These are phyloP conservation scores for Kodamaea nitidulidarum DNA, from an alignment of 805 yeast genomes.

Conservation along the genomic window DNA sequence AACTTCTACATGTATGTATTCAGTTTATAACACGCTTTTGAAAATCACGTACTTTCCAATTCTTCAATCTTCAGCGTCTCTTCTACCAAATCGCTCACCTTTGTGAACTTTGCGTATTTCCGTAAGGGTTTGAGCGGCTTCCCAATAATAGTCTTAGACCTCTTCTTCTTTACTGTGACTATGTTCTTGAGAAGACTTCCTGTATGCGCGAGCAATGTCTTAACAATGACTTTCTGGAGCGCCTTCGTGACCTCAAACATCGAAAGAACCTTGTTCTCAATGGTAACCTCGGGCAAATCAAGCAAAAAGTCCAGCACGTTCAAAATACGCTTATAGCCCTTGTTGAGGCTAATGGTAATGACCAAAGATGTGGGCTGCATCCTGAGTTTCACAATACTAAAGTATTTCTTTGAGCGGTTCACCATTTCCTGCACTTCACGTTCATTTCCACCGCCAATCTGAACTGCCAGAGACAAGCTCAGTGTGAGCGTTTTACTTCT, in stretches of 20 bases:
- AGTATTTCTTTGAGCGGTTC: conserved; percentile 64
- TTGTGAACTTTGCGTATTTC: conserved; percentile 21
- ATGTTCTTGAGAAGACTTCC: conserved; percentile 37
- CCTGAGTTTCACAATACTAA: conserved; percentile 60
- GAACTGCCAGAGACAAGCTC: conserved; percentile 5
- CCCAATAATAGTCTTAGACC: conserved; percentile 12
- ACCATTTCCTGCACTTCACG: conserved; percentile 57
- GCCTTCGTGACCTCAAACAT: conserved; percentile 32
- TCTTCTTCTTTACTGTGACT: conserved; percentile 15
- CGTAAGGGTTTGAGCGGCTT: conserved; percentile 22
- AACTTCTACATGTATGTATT: too few relatives aligned
- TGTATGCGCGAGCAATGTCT: conserved; percentile 30
- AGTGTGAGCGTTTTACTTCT: not conserved
- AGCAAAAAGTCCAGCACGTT: conserved; percentile 36
- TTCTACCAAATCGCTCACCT: conserved; percentile 21
- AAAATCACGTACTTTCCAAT: too few relatives aligned
- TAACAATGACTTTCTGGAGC: conserved; percentile 29
- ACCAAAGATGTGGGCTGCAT: conserved; percentile 23
- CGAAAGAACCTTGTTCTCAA: conserved; percentile 30
- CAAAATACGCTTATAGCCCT: conserved; percentile 32
- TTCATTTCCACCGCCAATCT: conserved; percentile 15
- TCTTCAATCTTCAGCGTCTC: too few relatives aligned
- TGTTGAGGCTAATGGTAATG: conserved; percentile 33
- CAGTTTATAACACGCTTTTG: too few relatives aligned
- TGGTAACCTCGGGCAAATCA: conserved; percentile 30